These are phyloP conservation scores for Agaricus subrufescens DNA, from an alignment of 768 basidiomycete genomes.

Conservation along the genomic window DNA sequence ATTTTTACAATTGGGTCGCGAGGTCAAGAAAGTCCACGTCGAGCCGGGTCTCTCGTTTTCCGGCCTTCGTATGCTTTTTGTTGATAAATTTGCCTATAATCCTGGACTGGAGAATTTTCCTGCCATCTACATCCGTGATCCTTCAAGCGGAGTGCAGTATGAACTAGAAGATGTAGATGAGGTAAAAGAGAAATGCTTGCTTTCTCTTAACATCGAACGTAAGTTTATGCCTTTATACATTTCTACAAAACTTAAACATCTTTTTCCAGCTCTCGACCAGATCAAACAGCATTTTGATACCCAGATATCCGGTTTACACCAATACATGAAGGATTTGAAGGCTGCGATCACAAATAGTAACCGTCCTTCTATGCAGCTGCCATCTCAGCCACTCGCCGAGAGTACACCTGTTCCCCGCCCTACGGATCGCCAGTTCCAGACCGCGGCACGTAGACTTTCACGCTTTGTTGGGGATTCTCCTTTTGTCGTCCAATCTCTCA, in stretches of 20 bases:
- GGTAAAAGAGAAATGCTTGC: constrained; percentile 79
- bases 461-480: constrained; percentile 52
- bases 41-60: constrained; percentile 70
- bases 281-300: constrained; percentile 97
- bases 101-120: constrained; percentile 93
- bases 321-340: constrained; percentile 88
- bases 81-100: constrained; percentile 92
- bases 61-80: constrained; percentile 80
- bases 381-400: constrained; percentile 54
- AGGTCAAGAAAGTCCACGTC: constrained; percentile 82
- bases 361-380: constrained; percentile 44
- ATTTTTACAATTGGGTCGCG: constrained; percentile 85
- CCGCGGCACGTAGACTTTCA: constrained; percentile 69
- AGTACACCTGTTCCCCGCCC: constrained; percentile 69
- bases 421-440: constrained; percentile 69
- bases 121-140: constrained; percentile 92
- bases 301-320: constrained; percentile 79
- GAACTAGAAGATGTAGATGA: constrained; percentile 95
- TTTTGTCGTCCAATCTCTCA: constrained; percentile 19
- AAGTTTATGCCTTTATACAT: constrained; percentile 31
- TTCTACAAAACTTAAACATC: constrained; percentile 4
- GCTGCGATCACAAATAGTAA: constrained; percentile 51
- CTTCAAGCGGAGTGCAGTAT: constrained; percentile 88
- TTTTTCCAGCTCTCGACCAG: constrained; percentile 80
- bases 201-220: constrained; percentile 97